Base-by-base conservation (phyloP, 2,329 filamentous ascomycete species). In the Dissoconium aciculare region DNA sequence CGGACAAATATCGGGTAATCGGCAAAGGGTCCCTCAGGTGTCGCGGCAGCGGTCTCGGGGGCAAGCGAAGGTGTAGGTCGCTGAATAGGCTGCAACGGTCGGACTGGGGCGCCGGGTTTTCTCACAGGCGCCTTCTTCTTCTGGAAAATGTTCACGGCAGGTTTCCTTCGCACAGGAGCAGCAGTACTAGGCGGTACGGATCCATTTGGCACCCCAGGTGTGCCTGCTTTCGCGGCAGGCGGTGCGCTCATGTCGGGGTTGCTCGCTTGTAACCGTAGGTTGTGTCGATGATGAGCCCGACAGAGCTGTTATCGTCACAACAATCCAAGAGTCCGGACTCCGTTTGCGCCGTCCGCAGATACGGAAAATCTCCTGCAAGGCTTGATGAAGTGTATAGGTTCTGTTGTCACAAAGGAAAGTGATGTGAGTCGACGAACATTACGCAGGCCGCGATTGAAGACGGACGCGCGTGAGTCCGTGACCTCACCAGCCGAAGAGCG, bases 1-100 rank as follows among this genome's bases (percentile, higher is more conserved):
- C 82, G 91, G 5, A 84, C 81, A 41, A 83, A 71, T 11, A 95
- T 66, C 10, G 82, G 81, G 44, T 62, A 75, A 46, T 74, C 74
- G 8, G 52, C 48, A 35, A 49, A 54, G 2, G 30, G 34, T 16
- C 34, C 31, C 15, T 38, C 36, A 10, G 36, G 36, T n/a, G n/a
- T n/a, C 21, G 33, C 36, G 4, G 31, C 32, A 9, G 26, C 23
- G 4, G 42, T 37, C n/a, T 47, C 40, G 13, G 43, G 41, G 11
- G 43, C 38, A 3, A 32, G 35, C 5, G 41, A 28, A 12, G 41
- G 27, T 12, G 32, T 24, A 9, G 36, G 32, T 12, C 28, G 26
- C 14, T 21, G 37, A 28, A 12, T 33, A 26, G 27, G 26, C 5
- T 24, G 27, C 5, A 28, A 32, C 4, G 23, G 19, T 15, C 17